Conservation (phyloP, 306 rosid genomes). For the Purshia tridentata region DNA sequence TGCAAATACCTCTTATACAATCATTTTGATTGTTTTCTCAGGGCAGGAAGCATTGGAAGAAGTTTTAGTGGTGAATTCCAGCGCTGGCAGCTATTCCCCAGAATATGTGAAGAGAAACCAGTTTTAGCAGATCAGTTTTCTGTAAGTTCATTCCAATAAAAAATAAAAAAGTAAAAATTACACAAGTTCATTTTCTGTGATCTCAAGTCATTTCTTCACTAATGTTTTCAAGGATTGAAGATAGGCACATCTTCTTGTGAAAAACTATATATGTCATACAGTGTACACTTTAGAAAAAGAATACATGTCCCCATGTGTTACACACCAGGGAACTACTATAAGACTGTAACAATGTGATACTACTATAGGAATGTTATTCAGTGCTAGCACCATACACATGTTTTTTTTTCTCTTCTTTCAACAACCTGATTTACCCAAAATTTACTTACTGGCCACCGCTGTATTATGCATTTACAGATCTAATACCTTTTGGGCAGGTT, state of each 20-base stretch:
- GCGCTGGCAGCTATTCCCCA: conserved; percentile 88
- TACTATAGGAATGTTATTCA: background rate
- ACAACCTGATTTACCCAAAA: too few species aligned
- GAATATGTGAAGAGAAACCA: conserved; percentile 72
- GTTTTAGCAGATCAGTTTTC: conserved; percentile 92
- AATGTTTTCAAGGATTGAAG: conserved; percentile 4
- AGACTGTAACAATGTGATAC: background rate
- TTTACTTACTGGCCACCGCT: too few species aligned
- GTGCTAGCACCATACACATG: background rate
- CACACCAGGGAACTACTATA: background rate
- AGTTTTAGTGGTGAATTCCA: conserved; percentile 84
- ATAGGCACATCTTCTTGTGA: background rate
- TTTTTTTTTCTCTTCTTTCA: background rate
- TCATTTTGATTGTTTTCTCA: conserved; percentile 29
- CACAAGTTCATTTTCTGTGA: conserved; percentile 38
- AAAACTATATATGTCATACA: background rate
- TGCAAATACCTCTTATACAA: background rate
- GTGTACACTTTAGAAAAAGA: background rate
- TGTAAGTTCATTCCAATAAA: conserved; percentile 43
- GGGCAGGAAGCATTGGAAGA: conserved; percentile 95
- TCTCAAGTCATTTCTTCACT: conserved; percentile 20
- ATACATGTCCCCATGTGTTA: background rate
- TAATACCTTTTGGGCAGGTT: too few species aligned
- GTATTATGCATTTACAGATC: too few species aligned
- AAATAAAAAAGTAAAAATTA: conserved; percentile 18